phyloP scores from a whole-genome alignment of 2,329 filamentous ascomycete genomes.

The Nigrospora osmanthi region DNA sequence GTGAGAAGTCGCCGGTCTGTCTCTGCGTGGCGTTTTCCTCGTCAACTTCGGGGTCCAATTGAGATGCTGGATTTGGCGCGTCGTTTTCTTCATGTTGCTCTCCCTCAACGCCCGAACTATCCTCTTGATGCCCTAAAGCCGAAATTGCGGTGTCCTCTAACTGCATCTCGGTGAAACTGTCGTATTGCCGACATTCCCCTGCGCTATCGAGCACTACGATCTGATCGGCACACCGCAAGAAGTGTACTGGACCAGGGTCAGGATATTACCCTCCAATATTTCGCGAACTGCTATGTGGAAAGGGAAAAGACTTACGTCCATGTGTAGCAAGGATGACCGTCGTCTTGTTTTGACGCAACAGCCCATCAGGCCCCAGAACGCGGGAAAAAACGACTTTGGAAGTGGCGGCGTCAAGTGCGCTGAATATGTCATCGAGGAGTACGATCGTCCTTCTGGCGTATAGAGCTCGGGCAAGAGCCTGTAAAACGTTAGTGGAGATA shows the following conservation, averaged over 20 bases:
- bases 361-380: background rate
- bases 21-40: background rate
- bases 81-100: too few relatives aligned
- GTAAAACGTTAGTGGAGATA: background rate
- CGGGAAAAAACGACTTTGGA: background rate
- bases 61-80: too few relatives aligned
- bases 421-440: background rate
- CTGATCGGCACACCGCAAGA: background rate
- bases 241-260: too few relatives aligned
- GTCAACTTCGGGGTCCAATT: too few relatives aligned
- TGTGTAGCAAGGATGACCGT: background rate
- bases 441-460: background rate
- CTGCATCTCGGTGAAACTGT: background rate
- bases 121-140: too few relatives aligned
- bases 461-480: background rate
- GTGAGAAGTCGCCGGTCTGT: background rate
- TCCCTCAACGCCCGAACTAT: too few relatives aligned
- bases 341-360: background rate
- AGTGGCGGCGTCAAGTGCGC: background rate
- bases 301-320: background rate
- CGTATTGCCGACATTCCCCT: background rate
- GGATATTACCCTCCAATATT: too few relatives aligned
- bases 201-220: background rate
- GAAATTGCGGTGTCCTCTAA: background rate
- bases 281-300: too few relatives aligned